Conservation (phyloP, 805 yeast genomes). For the Wickerhamiella nectarea region DNA sequence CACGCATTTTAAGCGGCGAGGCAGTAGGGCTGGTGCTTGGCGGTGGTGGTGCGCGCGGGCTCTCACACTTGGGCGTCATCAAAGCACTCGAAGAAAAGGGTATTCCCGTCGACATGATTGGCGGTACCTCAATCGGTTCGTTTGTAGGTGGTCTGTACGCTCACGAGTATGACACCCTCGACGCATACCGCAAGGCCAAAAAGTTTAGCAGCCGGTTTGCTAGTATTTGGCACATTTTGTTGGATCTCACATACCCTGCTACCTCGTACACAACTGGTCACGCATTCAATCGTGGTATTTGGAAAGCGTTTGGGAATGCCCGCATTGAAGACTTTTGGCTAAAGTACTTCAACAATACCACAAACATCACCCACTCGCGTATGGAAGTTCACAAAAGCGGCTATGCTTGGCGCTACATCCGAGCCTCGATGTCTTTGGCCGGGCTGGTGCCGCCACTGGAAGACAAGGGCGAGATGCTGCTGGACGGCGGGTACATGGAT, state of each 20-base stretch:
- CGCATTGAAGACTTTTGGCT: conserved; percentile 96
- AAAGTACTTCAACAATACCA: conserved; percentile 74
- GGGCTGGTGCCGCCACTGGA: conserved; percentile 78
- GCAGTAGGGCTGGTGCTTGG: conserved; percentile 91
- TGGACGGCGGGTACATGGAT: conserved; percentile 95
- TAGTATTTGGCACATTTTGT: conserved; percentile 68
- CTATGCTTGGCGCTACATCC: conserved; percentile 85
- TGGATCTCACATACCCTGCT: conserved; percentile 84
- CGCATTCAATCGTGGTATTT: conserved; percentile 92
- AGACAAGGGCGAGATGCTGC: conserved; percentile 78
- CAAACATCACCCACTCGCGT: conserved; percentile 85
- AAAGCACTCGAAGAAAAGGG: conserved; percentile 83
- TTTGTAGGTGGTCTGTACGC: conserved; percentile 94
- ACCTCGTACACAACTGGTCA: conserved; percentile 95
- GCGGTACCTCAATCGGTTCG: conserved; percentile 94
- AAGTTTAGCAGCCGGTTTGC: conserved; percentile 71
- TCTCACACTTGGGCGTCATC: conserved; percentile 84
- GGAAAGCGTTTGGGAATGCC: conserved; percentile 87
- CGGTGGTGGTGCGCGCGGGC: conserved; percentile 96
- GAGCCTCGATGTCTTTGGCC: conserved; percentile 95
- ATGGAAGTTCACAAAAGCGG: conserved; percentile 93
- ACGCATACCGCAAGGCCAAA: conserved; percentile 80
- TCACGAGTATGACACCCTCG: conserved; percentile 77
- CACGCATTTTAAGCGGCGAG: conserved; percentile 79
- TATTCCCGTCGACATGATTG: conserved; percentile 83